Base-by-base conservation (phyloP, 805 yeast genomes). In the Nakazawaea ishiwadae region DNA sequence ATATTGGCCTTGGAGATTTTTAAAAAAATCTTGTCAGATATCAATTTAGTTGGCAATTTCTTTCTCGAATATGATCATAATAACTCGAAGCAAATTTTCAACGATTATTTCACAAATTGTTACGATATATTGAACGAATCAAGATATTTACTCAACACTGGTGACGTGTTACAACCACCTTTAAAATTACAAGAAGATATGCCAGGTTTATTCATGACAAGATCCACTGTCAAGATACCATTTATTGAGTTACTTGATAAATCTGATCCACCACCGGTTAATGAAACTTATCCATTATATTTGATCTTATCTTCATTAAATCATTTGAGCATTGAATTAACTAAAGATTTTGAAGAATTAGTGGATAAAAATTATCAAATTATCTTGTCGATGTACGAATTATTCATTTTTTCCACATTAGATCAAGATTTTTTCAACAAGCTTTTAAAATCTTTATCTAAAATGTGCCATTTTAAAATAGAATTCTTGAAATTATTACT, bases 201-300 rank as follows among this genome's bases (percentile, higher is more conserved):
- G 8, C 44, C 44, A 7, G 55, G 66, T 0, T 60, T 81, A 21
- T 68, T 79, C 0, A 55, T 59, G 12, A 59, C 64, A 4, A 57
- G 56, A 9, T 73, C 85, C 0, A 54, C 66, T 2, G 59, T 73
- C 35, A 75, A 78, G 49, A 67, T 81, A 0, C 63, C 79, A 11
- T 72, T 79, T 43, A 66, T 90, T 23, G 96, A 91, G 42, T 74
- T 81, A 40, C 68, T 93, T 18, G 98, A 91, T 55, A 89, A 89
- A 52, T 51, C 65, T 0, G 95, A 85, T 20, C 81, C 96, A 0
- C 96, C 96, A 0, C 53, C 66, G 1, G 63, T 71, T 2, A 85
- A 93, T 2, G 66, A 66, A 5, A 72, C 82, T 0, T 90, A 93
- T 44, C 58, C 77, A 1, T 64, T 76, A 37, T 75, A 68, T 55